Percentiles rank a stretch among this genome's conserved stretches.
Evolutionary conservation across 2,329 filamentous ascomycete species (phyloP).

Genomic region (Sporothrix mexicana): DNA sequence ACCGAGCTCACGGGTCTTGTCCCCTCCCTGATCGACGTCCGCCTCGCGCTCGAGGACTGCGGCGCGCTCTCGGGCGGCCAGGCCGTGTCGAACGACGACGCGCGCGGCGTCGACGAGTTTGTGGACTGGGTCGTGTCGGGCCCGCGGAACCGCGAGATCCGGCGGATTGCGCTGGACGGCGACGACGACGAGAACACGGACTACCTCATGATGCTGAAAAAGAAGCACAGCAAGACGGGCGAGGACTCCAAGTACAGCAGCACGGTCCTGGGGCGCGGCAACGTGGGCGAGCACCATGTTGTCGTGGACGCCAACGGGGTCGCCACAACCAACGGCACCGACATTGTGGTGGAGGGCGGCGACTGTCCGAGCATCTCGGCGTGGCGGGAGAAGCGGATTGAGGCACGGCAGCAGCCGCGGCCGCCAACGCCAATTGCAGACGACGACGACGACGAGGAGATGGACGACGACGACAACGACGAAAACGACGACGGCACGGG

Average conservation of each 20-base stretch:
- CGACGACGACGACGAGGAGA: conserved; percentile 26
- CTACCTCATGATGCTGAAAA: conserved; percentile 79
- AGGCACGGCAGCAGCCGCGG: conserved; percentile 40
- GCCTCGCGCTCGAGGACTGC: conserved; percentile 82
- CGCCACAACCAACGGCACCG: conserved; percentile 44
- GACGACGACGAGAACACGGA: conserved; percentile 68
- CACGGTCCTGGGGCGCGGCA: conserved; percentile 76
- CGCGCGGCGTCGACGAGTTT: conserved; percentile 77
- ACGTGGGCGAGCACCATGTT: conserved; percentile 71
- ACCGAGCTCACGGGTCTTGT: conserved; percentile 66
- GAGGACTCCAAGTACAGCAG: conserved; percentile 86
- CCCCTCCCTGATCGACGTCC: conserved; percentile 75
- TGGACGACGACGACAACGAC: conserved; percentile 30
- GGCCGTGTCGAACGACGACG: conserved; percentile 69
- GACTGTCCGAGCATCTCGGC: conserved; percentile 68
- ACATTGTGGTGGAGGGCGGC: conserved; percentile 80
- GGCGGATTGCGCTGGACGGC: conserved; percentile 76
- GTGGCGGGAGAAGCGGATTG: conserved; percentile 58
- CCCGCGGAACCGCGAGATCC: conserved; percentile 76
- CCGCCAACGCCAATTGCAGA: conserved; percentile 32
- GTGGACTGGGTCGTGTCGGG: conserved; percentile 75
- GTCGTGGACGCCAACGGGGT: background rate
- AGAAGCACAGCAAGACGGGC: conserved; percentile 87
- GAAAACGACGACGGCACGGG: conserved; percentile 35
- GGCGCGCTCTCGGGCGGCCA: conserved; percentile 76